Base-by-base conservation (phyloP, 164 flowering plant genomes). In the Vitis labrusca region DNA sequence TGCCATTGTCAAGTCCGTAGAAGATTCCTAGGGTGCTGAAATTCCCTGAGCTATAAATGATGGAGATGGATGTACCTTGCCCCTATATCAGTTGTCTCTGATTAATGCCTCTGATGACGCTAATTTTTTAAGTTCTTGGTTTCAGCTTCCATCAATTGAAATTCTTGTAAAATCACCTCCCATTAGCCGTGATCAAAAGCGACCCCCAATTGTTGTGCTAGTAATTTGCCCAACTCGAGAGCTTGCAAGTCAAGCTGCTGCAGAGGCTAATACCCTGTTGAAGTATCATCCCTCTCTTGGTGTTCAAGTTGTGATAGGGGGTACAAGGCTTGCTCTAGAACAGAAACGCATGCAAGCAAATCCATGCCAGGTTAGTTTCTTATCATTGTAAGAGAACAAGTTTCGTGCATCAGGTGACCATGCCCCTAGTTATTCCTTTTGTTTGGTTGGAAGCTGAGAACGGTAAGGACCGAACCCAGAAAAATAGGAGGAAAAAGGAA, bases 261-360 rank as follows among this genome's bases (percentile, higher is more conserved):
- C 83, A 29, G 98, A 92, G 83, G 99, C 97, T 71, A 78, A 78
- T 56, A 88, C 50, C 0, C 71, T 96, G 74, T 83, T 96, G 81
- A 96, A 91, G 78, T 91, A 90, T 82, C 99, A 96, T 81, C 88
- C 98, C 71, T 81, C 98, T 54, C 80, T 92, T 60, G 97, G 98
- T 50, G 99, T 90, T 58, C 99, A 96, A 87, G 95, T 91, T 79
- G 98, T 96, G 71, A 96, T 93, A 17, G 99, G 99, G 58, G 99
- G 99, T 50, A 88, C 92, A 54, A 83, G 92, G 72, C 85, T 93
- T 77, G 79, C 91, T 61, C 63, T 79, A 29, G 99, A 96, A 71
- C 98, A 94, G 78, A 96, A 86, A 62, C 91, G 93, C 77, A 79
- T 93, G 88, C 91, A 91, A 80, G 87, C 91, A 71, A 93, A 89